A percentile compares a stretch with the other conserved stretches of the same genome.
Evolutionary conservation across 2,329 filamentous ascomycete genomes (phyloP).

Genomic region (Cladophialophora psammophila): DNA sequence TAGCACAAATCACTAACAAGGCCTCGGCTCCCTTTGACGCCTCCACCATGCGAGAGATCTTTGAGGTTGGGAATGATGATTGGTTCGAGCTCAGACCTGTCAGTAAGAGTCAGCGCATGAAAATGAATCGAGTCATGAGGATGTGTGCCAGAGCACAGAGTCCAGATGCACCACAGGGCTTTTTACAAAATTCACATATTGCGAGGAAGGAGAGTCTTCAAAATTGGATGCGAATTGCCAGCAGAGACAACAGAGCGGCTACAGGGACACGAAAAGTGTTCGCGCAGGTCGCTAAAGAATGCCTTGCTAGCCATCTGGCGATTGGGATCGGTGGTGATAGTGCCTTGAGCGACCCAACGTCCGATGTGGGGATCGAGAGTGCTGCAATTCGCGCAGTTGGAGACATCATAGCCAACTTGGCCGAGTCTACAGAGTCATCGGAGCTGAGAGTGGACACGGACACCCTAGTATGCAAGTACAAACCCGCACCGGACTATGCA

Average conservation of each 20-base stretch:
- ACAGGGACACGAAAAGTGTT: conserved; percentile 20
- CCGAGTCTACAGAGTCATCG: conserved; percentile 14
- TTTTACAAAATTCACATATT: neutral
- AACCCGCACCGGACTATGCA: conserved; percentile 36
- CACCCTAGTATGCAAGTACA: conserved; percentile 29
- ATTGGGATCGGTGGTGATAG: neutral
- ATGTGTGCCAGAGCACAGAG: conserved; percentile 18
- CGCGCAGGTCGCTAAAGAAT: conserved; percentile 28
- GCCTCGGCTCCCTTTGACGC: conserved; percentile 9
- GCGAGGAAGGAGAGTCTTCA: conserved; percentile 16
- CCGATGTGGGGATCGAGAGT: conserved; percentile 27
- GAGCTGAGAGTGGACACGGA: conserved; percentile 1
- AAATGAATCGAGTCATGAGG: conserved; percentile 33
- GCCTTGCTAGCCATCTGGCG: conserved; percentile 13
- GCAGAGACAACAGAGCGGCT: conserved; percentile 8
- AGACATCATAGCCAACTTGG: conserved; percentile 35
- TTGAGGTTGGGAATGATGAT: conserved; percentile 29
- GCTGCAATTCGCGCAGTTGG: conserved; percentile 34
- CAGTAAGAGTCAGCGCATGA: conserved; percentile 26
- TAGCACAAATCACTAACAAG: neutral
- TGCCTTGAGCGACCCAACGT: conserved; percentile 2
- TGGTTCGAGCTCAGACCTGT: conserved; percentile 36
- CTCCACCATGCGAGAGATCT: conserved; percentile 29
- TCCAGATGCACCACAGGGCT: conserved; percentile 14
- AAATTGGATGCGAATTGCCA: conserved; percentile 15